Percentiles rank a stretch among this genome's conserved stretches.
Evolutionary conservation across 2,329 filamentous ascomycete species (phyloP).

Genomic region (Trichothecium sympodiale): DNA sequence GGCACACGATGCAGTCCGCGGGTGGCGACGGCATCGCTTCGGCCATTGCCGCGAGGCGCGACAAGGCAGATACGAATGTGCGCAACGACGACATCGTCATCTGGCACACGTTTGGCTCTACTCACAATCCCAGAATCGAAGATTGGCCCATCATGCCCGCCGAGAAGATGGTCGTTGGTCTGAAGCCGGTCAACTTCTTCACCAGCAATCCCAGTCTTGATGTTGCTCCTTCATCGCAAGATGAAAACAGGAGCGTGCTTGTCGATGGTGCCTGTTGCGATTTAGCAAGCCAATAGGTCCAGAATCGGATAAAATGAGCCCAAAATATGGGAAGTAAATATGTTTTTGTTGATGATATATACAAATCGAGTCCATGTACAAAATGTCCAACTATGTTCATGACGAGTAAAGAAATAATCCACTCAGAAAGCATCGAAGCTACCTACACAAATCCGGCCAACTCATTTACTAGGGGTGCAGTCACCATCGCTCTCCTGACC

Average conservation of each 20-base stretch:
- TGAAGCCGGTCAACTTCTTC: slow-evolving; percentile 46
- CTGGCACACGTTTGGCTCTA: slow-evolving; percentile 49
- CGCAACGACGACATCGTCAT: slow-evolving; percentile 41
- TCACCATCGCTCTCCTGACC: slow-evolving; percentile 17
- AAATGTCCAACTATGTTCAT: too few species aligned
- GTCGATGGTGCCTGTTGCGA: neutral
- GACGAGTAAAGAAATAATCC: too few species aligned
- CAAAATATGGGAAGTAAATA: too few species aligned
- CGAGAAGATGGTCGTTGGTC: slow-evolving; percentile 38
- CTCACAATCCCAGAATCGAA: slow-evolving; percentile 53
- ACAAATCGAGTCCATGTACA: too few species aligned
- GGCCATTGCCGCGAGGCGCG: slow-evolving; percentile 12
- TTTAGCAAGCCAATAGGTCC: too few species aligned
- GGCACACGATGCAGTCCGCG: slow-evolving; percentile 35
- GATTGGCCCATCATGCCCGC: slow-evolving; percentile 61
- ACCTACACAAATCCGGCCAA: neutral
- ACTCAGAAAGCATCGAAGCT: too few species aligned
- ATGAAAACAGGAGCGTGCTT: slow-evolving; percentile 20
- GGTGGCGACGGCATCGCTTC: slow-evolving; percentile 25
- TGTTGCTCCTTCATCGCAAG: slow-evolving; percentile 29
- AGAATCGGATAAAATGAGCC: too few species aligned
- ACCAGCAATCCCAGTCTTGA: slow-evolving; percentile 37
- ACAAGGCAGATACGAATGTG: slow-evolving; percentile 12
- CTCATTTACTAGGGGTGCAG: slow-evolving; percentile 11
- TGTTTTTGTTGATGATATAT: too few species aligned